These are phyloP conservation scores for Jamesozyma piceae DNA, from an alignment of 805 yeast genomes.

Conservation along the genomic window DNA sequence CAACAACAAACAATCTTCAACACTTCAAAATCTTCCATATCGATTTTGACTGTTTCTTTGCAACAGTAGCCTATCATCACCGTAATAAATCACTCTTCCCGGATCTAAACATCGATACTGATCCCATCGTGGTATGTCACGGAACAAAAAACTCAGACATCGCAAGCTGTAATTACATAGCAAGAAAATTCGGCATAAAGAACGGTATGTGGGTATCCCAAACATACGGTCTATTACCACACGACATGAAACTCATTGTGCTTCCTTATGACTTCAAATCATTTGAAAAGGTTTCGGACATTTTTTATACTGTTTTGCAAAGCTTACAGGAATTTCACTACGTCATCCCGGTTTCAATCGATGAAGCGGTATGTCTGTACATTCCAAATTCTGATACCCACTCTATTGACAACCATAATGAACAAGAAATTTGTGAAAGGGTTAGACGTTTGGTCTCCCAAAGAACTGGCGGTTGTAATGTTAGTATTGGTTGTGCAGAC, in stretches of 20 bases:
- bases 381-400: background rate
- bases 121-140: conserved; percentile 56
- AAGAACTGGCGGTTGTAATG: conserved; percentile 48
- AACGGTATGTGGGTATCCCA: conserved; percentile 86
- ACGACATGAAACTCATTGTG: conserved; percentile 36
- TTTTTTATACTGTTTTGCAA: conserved; percentile 51
- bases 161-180: conserved; percentile 86
- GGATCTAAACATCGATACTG: conserved; percentile 30
- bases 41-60: conserved; percentile 93
- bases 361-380: conserved; percentile 58
- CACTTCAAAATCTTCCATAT: conserved; percentile 52
- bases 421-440: conserved; percentile 8
- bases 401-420: background rate
- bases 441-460: conserved; percentile 35
- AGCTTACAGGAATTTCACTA: background rate
- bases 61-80: conserved; percentile 63
- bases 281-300: conserved; percentile 57
- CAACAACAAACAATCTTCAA: background rate
- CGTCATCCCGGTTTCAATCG: conserved; percentile 79
- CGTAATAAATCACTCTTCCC: conserved; percentile 30
- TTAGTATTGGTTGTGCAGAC: conserved; percentile 69
- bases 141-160: conserved; percentile 53
- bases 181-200: conserved; percentile 63
- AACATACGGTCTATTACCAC: conserved; percentile 60
- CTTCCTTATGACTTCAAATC: conserved; percentile 66